Base-by-base conservation (phyloP, 305 asterid genomes). In the Fraxinus ornus region DNA sequence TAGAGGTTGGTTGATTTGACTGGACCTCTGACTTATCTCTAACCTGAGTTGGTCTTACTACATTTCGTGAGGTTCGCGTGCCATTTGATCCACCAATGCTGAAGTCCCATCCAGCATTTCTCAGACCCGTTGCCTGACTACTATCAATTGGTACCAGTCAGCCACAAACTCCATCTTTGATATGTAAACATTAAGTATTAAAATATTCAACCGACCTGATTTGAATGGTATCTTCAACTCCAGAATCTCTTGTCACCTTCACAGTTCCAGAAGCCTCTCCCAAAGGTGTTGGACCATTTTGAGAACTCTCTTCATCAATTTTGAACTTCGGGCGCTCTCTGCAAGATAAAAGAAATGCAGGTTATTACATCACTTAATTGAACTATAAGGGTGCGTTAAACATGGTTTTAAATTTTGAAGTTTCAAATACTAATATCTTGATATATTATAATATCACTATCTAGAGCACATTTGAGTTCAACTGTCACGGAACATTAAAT, bases 101-200 rank as follows among this genome's bases (percentile, higher is more conserved):
- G 87, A 93, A 93, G 89, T 95, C 98, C 98, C 98, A 93, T 87
- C 95, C 98, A 36, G 97, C 87, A 89, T 91, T 90, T 86, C 83
- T 89, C 86, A 82, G 78, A 80, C 93, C 89, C 77, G 79, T 87
- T 74, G 88, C 95, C 91, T 93, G 98, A 85, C 91, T 90, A 87
- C 92, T 89, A 90, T 80, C 30, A 82, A 57, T 73, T 24, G 74
- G 83, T 60, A 74, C 66, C 78, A 80, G 52, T 86, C 85, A 85
- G 92, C 71, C 79, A 79, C 66, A 83, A 76, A 24, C 76, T 79
- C 28, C 37, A 80, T 32, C 39, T 78, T 55, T 79, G 78, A 73
- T 55, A 64, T 76, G 80, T 75, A 70, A 41, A 21, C 30, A 75
- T 28, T 28, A 81, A 57, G 70, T 21, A 82, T 81, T 78, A 85